Conservation (phyloP, 2,329 filamentous ascomycete genomes). For the Alternaria ethzedia region DNA sequence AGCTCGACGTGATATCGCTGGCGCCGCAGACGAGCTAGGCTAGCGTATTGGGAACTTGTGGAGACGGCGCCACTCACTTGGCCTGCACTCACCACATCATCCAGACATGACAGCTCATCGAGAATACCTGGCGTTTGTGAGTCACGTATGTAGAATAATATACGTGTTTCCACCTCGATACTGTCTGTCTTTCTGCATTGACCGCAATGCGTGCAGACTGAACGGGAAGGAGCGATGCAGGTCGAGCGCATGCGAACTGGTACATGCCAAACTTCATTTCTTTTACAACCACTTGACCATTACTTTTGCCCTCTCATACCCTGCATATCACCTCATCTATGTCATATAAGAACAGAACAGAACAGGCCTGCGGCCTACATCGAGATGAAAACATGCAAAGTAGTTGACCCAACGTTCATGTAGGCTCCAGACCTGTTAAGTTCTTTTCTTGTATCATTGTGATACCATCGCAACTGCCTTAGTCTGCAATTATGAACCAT, state of each 20-base stretch:
- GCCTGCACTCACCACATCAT: constrained; percentile 8
- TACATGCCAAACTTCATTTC: not conserved
- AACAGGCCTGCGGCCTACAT: too few species aligned
- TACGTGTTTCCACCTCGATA: too few species aligned
- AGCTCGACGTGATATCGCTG: constrained; percentile 13
- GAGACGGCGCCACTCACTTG: not conserved
- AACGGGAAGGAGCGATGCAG: not conserved
- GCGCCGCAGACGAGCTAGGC: constrained; percentile 8
- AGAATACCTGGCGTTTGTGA: too few species aligned
- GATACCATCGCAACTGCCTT: too few species aligned
- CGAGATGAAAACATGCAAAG: too few species aligned
- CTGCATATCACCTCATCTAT: too few species aligned
- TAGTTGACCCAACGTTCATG: too few species aligned
- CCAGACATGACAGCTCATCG: not conserved
- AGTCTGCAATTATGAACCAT: too few species aligned
- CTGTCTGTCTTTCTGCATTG: not conserved
- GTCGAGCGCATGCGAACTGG: not conserved
- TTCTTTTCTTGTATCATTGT: too few species aligned
- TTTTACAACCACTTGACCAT: not conserved
- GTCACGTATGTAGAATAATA: too few species aligned
- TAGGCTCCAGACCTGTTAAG: too few species aligned
- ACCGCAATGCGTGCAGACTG: not conserved
- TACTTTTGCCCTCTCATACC: not conserved
- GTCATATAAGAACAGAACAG: too few species aligned
- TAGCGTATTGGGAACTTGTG: constrained; percentile 5